Conservation (phyloP, 441 rosid species). For the Cnidoscolus chayamansa region DNA sequence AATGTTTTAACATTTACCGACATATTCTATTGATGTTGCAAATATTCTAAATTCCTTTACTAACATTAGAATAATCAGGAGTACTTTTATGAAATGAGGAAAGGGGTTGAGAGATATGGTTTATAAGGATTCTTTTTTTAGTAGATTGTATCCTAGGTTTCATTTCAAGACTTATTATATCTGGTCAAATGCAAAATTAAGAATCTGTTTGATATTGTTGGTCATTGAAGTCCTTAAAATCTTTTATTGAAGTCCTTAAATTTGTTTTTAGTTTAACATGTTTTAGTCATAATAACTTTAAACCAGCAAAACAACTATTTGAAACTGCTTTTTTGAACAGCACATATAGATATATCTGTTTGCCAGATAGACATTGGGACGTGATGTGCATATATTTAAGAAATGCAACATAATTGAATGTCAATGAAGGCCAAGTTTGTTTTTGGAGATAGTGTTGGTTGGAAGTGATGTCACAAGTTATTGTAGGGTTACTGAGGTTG, state of each 20-base stretch:
- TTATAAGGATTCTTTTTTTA: background rate
- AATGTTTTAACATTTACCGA: background rate
- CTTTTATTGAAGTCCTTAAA: no score
- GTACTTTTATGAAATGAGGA: background rate
- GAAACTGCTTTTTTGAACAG: no score
- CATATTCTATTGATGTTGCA: background rate
- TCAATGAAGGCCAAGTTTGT: background rate
- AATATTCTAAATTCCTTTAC: background rate
- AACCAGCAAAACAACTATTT: no score
- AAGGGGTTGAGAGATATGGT: background rate
- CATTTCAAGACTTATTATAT: background rate
- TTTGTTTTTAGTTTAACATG: no score
- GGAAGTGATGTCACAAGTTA: background rate
- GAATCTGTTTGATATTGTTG: no score
- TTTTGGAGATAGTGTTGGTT: background rate
- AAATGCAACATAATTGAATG: slow-evolving; percentile 5
- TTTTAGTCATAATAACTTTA: no score
- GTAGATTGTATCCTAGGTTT: background rate
- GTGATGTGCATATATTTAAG: background rate
- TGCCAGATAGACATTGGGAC: no score
- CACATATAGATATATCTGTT: no score
- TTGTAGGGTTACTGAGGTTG: background rate
- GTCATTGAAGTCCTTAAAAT: no score
- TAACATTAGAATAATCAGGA: background rate
- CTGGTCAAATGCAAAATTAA: background rate